Evolutionary conservation across 305 asterid species (phyloP), one percentile per base, ranked within the genome.

Genomic region (Ajuga reptans): DNA sequence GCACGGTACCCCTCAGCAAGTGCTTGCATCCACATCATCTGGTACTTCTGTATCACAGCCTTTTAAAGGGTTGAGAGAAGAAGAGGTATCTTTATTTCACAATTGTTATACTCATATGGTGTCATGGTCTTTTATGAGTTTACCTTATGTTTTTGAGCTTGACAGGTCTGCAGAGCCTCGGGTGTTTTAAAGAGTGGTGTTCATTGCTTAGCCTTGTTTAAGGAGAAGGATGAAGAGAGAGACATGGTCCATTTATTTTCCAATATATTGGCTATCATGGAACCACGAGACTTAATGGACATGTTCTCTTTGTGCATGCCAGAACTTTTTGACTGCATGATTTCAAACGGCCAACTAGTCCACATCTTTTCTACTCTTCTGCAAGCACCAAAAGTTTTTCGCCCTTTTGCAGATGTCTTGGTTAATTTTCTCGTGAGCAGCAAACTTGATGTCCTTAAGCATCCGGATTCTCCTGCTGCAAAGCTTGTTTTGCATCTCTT

Each of bases 271-370:
- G 89, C 98, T 75, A 94, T 91, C 71, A 94, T 91, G 99, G 99
- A 94, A 75, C 98, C 99, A 57, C 91, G 99, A 37, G 98, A 94
- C 74, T 80, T 94, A 60, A 94, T 94, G 99, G 99, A 94, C 84
- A 94, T 94, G 98, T 94, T 94, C 59, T 89, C 99, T 10, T 77
- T 94, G 86, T 94, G 99, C 88, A 91, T 94, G 98, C 90, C 96
- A 1, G 96, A 91, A 78, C 96, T 94, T 74, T 94, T 94, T 71
- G 99, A 94, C 72, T 84, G 96, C 99, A 94, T 91, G 99, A 88
- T 94, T 78, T 86, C 96, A 66, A 94, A 91, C 82, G 78, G 84
- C 70, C 99, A 94, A 84, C 89, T 94, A 59, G 95, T 94, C 52
- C 92, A 87, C 82, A 86, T 94, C 45, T 91, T 91, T 79, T 91